Base-by-base conservation (phyloP, 139 green algal genomes). In the Yamagishiella unicocca region DNA sequence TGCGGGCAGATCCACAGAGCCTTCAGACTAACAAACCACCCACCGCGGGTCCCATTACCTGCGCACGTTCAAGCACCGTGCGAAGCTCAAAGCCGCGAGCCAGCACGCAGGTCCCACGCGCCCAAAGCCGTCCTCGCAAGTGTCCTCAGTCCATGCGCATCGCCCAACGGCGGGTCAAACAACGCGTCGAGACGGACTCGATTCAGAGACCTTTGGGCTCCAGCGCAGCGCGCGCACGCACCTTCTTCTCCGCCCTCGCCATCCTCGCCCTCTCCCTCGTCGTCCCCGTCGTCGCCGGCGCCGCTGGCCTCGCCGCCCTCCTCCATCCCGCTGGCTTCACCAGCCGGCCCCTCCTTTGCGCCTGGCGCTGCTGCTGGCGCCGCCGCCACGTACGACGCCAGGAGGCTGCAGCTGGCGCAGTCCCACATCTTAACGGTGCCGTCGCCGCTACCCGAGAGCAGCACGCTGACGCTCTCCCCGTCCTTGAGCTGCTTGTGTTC, bases 391-490 rank as follows among this genome's bases (percentile, higher is more conserved):
- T 92, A 90, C 14, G 35, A 74, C 1, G 66, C 73, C 46, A 94
- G 85, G 73, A 85, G 90, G n/a, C 71, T n/a, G 29, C 94, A 93
- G 8, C 8, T 88, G 9, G 88, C 33, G 19, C 76, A 67, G 40
- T 96, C 87, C 94, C 94, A 97, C 37, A 97, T 73, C 42, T 93
- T 72, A 45, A 98, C 58, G 0, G 93, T 96, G 55, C 94, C 95
- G 71, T 98, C 96, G 22, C 93, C 96, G 9, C 91, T 83, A 24
- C 92, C 95, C 3, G 90, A 93, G 0, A 97, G 53, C 14, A 98
- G 68, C 67, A 95, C 83, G 53, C 67, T 68, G 25, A 24, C 0
- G 25, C 53, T 40, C 12, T 43, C 8, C 38, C 71, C 1, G 50
- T 66, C 64, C 84, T 40, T 33, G 55, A 78, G 43, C 66, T 50